Evolutionary conservation across 768 basidiomycete species (phyloP), one percentile per base, ranked within the genome.

Genomic region (Trametes maxima): DNA sequence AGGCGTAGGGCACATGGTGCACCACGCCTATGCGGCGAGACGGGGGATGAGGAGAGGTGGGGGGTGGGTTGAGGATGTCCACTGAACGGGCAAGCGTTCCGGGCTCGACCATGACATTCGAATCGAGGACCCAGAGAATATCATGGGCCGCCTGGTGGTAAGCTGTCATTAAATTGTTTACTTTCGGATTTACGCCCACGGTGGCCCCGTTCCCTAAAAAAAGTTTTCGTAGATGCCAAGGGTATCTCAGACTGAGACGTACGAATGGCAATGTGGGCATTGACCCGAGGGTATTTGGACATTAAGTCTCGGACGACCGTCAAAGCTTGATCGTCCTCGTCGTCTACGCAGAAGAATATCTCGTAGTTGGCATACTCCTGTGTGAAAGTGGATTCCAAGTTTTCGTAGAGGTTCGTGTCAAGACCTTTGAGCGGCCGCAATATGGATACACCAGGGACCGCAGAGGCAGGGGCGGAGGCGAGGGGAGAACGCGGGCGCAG

Each of bases 61-160:
- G 71, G 3, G 81, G 74, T 42, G 76, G 77, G 13, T 74, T 78
- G 43, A 96, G 80, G n/a, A 85, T 78, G 68, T 90, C 92, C 36
- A 98, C 90, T 14, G 94, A 87, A 59, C 93, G 87, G 2, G 89
- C 86, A 24, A 99, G 84, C 12, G 94, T 90, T 16, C 88, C 88
- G 0, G 88, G 80, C 46, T 85, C 84, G 22, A 88, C 87, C 59
- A 86, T 83, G 53, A 98, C 85, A 66, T 96, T 96, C n/a, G 96
- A 97, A 74, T 99, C 97, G 51, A 98, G 81, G 33, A 98, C 90
- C 95, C 95, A 99, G 51, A 98, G 77, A 50, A 98, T 90, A 69
- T 98, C 94, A 70, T 97, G 80, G 56, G 81, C 76, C 0, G 96
- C 97, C 70, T 85, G 77, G 46, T 80, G 79, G 73, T 95, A 98